Percentiles rank a stretch among this genome's conserved stretches.
phyloP scores from a whole-genome alignment of 768 basidiomycete species.

The Pleurotus pulmonarius region DNA sequence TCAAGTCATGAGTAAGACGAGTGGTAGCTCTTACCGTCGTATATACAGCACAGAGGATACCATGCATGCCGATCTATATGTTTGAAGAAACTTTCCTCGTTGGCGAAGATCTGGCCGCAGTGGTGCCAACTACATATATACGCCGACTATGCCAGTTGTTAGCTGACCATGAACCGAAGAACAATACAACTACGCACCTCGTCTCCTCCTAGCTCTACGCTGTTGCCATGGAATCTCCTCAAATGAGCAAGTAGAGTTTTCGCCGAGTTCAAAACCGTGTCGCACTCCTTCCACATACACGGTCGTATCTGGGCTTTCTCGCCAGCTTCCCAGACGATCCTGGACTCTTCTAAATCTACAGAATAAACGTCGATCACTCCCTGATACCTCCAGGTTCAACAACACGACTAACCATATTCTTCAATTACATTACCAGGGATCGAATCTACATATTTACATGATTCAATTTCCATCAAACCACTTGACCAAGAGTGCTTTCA shows the following conservation, averaged over 20 bases:
- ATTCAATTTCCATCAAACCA: not conserved
- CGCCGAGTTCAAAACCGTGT: slow-evolving; percentile 48
- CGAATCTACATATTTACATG: slow-evolving; percentile 16
- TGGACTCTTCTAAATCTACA: slow-evolving; percentile 39
- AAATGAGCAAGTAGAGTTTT: slow-evolving; percentile 47
- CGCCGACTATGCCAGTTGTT: slow-evolving; percentile 21
- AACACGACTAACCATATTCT: slow-evolving; percentile 12
- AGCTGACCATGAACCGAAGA: not conserved
- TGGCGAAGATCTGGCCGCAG: slow-evolving; percentile 44
- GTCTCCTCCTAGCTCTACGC: too few species aligned
- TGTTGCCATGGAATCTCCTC: slow-evolving; percentile 28
- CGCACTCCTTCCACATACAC: slow-evolving; percentile 64
- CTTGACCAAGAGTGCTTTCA: not conserved
- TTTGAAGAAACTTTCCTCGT: slow-evolving; percentile 28
- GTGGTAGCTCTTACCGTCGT: slow-evolving; percentile 36
- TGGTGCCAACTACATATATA: slow-evolving; percentile 54
- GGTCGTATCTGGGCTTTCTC: slow-evolving; percentile 39
- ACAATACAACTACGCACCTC: too few species aligned
- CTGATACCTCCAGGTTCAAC: slow-evolving; percentile 3
- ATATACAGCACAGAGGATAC: slow-evolving; percentile 40
- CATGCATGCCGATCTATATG: slow-evolving; percentile 56
- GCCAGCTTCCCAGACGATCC: slow-evolving; percentile 44
- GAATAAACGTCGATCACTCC: slow-evolving; percentile 16
- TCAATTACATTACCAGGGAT: slow-evolving; percentile 11
- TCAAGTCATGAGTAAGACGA: slow-evolving; percentile 1